Base-by-base conservation (phyloP, 2,329 filamentous ascomycete genomes). In the Nothomitra cinnamomea region DNA sequence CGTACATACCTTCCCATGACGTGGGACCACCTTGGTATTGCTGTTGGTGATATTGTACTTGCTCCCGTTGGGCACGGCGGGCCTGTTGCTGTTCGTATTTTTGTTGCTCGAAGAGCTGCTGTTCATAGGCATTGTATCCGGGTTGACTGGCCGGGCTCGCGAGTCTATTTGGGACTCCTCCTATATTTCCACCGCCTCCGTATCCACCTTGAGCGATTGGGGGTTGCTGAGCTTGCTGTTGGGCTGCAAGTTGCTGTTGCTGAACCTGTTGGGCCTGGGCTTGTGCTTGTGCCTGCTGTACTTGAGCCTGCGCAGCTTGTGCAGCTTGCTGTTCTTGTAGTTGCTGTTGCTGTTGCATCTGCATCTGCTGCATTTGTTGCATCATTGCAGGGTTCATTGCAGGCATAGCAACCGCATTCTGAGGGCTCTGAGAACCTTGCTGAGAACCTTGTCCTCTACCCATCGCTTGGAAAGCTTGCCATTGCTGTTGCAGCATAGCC, bases 1-100 rank as follows among this genome's bases (percentile, higher is more conserved):
- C 90, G 66, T 95, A 96, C 88, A 95, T 95, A 62, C 90, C 90
- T 66, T 96, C 90, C 88, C 89, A 95, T 41, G 83, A 89, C 22
- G 85, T 87, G n/a, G 84, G 83, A 15, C 80, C 80, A 45, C 79
- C 80, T 54, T 76, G 62, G 66, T 74, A 65, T 57, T 71, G 69
- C 40, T 68, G 64, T 54, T 67, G 62, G 62, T 68, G 67, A 32
- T 53, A 54, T 41, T 53, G 51, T 25, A 57, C 56, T 28, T 61
- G 59, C 25, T 62, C 60, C 43, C 58, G 60, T 19, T 58, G 58
- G 28, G 56, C 57, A 54, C 75, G 77, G 57, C 75, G 74, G 58
- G 72, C 72, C 64, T 81, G 74, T 63, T 82, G 83, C 57, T 82
- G 79, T 61, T 85, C 82, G 65, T 86, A 86, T 66, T 87, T 87